Conservation (phyloP, 1,284 basidiomycete species). For the Ceratobasidium sp. region DNA sequence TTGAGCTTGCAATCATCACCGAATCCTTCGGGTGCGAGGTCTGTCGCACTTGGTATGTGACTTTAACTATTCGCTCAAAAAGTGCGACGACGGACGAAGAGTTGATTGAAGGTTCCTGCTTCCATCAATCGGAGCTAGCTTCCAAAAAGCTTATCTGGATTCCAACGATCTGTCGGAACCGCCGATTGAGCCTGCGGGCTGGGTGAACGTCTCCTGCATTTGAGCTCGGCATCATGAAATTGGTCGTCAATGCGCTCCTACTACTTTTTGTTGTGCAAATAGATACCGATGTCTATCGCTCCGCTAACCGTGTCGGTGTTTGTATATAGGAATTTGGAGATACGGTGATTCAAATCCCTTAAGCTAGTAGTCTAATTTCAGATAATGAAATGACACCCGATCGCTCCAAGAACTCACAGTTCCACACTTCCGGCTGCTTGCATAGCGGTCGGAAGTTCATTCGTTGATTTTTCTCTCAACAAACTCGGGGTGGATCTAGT, state of each 20-base stretch:
- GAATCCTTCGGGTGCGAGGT: background rate
- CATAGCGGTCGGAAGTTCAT: background rate
- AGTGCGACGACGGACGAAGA: background rate
- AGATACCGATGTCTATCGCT: background rate
- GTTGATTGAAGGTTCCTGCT: background rate
- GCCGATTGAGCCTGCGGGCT: conserved; percentile 1
- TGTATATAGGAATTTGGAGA: background rate
- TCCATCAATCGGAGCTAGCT: conserved; percentile 16
- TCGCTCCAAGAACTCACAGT: background rate
- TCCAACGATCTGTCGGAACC: conserved; percentile 5
- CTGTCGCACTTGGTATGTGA: background rate
- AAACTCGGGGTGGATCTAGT: background rate
- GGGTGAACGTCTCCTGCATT: background rate
- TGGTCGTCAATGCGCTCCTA: background rate
- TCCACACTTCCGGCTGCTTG: background rate
- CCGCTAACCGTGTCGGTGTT: background rate
- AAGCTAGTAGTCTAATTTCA: background rate
- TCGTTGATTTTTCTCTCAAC: background rate
- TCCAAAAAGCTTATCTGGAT: conserved; percentile 2
- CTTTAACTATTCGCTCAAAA: background rate
- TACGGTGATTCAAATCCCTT: too few relatives aligned
- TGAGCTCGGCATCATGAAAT: background rate
- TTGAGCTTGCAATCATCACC: background rate
- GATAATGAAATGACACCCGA: background rate
- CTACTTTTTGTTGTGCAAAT: background rate